These are phyloP conservation scores for Barnettozyma pratensis DNA, from an alignment of 805 yeast genomes.

Conservation along the genomic window DNA sequence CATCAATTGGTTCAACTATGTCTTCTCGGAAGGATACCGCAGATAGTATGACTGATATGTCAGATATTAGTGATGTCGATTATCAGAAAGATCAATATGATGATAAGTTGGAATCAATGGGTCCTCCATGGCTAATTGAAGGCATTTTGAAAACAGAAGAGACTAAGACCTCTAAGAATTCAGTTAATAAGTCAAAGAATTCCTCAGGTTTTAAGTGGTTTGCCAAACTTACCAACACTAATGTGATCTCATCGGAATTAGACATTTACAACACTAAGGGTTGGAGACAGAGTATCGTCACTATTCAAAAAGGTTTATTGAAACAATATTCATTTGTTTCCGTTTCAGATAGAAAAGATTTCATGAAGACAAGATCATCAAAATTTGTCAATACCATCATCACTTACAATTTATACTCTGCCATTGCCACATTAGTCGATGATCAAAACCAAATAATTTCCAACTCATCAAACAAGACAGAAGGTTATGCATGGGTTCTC, in stretches of 20 bases:
- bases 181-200: neutral
- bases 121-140: slow-evolving; percentile 77
- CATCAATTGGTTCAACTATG: slow-evolving; percentile 21
- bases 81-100: slow-evolving; percentile 43
- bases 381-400: slow-evolving; percentile 16
- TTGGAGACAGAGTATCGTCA: slow-evolving; percentile 39
- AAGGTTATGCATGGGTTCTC: slow-evolving; percentile 23
- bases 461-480: slow-evolving; percentile 12
- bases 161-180: slow-evolving; percentile 3
- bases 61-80: slow-evolving; percentile 18
- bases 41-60: slow-evolving; percentile 7
- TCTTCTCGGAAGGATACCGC: slow-evolving; percentile 6
- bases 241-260: slow-evolving; percentile 25
- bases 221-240: slow-evolving; percentile 16
- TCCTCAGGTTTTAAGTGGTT: slow-evolving; percentile 11
- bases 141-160: slow-evolving; percentile 45
- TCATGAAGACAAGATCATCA: slow-evolving; percentile 16
- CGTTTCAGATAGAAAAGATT: slow-evolving; percentile 16
- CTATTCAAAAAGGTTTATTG: slow-evolving; percentile 44
- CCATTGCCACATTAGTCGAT: slow-evolving; percentile 19
- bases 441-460: slow-evolving; percentile 17
- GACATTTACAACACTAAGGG: slow-evolving; percentile 20
- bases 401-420: slow-evolving; percentile 24
- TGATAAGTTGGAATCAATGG: slow-evolving; percentile 56
- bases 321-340: slow-evolving; percentile 39